phyloP scores from a whole-genome alignment of 805 yeast genomes.

The baker's yeast (Saccharomyces cerevisiae) region DNA sequence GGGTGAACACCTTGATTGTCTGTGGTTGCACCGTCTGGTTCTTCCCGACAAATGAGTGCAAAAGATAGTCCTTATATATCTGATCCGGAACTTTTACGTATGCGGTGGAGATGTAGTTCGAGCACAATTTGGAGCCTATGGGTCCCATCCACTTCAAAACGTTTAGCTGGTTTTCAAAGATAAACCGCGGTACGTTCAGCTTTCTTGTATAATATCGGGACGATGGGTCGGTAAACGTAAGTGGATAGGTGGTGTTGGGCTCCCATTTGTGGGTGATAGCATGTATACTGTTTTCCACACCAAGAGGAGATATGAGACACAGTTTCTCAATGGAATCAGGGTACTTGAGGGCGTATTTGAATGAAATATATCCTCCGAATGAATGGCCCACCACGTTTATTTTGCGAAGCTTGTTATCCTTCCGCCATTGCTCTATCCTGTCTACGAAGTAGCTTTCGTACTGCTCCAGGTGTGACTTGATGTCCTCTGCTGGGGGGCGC shows the following conservation, averaged over 20 bases:
- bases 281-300: conserved; percentile 61
- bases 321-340: conserved; percentile 48
- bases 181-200: conserved; percentile 24
- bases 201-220: conserved; percentile 30
- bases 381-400: conserved; percentile 70
- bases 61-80: conserved; percentile 22
- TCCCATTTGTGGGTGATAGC: conserved; percentile 35
- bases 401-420: conserved; percentile 37
- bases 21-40: neutral
- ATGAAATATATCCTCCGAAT: conserved; percentile 67
- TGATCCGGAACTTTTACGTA: conserved; percentile 24
- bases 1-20: conserved; percentile 24
- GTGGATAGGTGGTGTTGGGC: neutral
- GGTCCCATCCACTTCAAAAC: conserved; percentile 41
- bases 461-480: conserved; percentile 20
- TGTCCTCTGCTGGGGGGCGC: conserved; percentile 1
- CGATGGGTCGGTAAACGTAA: conserved; percentile 25
- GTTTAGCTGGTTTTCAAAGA: conserved; percentile 36
- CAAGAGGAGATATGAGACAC: conserved; percentile 66
- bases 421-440: conserved; percentile 61
- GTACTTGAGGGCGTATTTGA: conserved; percentile 51
- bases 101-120: conserved; percentile 27
- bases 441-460: conserved; percentile 51
- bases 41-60: neutral
- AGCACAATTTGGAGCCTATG: conserved; percentile 32